Percentiles rank a stretch among this genome's conserved stretches.
Evolutionary conservation across 805 yeast genomes (phyloP).

Genomic region (Lachancea fermentati): DNA sequence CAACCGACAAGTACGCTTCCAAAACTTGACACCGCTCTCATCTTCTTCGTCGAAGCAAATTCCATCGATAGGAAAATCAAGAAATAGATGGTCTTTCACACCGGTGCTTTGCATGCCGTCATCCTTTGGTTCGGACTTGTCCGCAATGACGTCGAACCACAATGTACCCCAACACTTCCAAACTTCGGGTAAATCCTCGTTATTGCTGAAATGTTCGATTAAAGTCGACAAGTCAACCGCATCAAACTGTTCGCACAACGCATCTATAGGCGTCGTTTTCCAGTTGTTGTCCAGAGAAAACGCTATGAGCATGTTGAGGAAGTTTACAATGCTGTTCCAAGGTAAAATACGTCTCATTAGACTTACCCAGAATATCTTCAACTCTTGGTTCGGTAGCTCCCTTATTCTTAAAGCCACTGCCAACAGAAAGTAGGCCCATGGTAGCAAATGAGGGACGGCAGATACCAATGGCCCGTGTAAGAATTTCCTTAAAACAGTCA

Average conservation of each 20-base stretch:
- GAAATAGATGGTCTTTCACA: slow-evolving; percentile 45
- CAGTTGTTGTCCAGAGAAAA: slow-evolving; percentile 24
- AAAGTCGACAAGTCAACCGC: slow-evolving; percentile 33
- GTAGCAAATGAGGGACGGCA: slow-evolving; percentile 66
- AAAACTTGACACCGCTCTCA: slow-evolving; percentile 30
- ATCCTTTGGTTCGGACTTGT: slow-evolving; percentile 44
- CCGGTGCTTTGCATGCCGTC: slow-evolving; percentile 47
- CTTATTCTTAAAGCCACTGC: slow-evolving; percentile 54
- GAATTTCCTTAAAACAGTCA: slow-evolving; percentile 61
- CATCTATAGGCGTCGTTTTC: slow-evolving; percentile 16
- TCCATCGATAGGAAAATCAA: slow-evolving; percentile 67
- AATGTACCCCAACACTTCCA: slow-evolving; percentile 85
- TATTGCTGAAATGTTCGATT: slow-evolving; percentile 46
- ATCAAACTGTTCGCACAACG: slow-evolving; percentile 23
- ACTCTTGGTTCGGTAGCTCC: slow-evolving; percentile 17
- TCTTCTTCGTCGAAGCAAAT: slow-evolving; percentile 38
- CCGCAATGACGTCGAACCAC: slow-evolving; percentile 61
- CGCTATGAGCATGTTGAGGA: slow-evolving; percentile 52
- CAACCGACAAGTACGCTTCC: slow-evolving; percentile 30
- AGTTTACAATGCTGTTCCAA: slow-evolving; percentile 59
- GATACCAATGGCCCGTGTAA: slow-evolving; percentile 61
- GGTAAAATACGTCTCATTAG: slow-evolving; percentile 53
- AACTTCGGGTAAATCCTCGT: slow-evolving; percentile 65
- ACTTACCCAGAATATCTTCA: slow-evolving; percentile 27
- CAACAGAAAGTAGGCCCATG: slow-evolving; percentile 70